Evolutionary conservation across 441 rosid species (phyloP).

Genomic region (Sinapis alba): DNA sequence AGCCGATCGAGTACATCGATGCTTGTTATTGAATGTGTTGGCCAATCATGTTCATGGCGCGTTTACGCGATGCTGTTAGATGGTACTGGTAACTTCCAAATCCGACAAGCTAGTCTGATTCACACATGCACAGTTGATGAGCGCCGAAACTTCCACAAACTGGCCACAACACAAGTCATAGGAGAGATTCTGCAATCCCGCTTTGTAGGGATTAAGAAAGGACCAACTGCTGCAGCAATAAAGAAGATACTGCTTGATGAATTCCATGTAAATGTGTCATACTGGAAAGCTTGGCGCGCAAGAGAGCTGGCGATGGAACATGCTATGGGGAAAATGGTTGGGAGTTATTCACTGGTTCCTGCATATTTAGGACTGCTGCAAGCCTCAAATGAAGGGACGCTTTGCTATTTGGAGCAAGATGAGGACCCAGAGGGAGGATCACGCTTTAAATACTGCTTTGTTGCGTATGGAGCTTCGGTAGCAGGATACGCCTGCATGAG

Average conservation of each 20-base stretch:
- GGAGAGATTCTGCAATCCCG: no score
- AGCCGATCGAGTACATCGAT: not conserved
- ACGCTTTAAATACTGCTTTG: not conserved
- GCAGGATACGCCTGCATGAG: not conserved
- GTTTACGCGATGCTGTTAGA: not conserved
- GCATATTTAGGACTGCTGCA: not conserved
- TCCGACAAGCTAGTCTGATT: no score
- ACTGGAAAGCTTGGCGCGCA: not conserved
- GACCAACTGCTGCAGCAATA: not conserved
- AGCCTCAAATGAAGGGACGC: no score
- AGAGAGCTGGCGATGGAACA: not conserved
- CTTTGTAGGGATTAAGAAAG: no score
- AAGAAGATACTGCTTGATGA: not conserved
- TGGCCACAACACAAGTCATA: no score
- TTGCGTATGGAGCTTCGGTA: not conserved
- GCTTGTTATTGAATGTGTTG: not conserved
- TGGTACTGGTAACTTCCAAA: not conserved
- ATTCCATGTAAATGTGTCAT: not conserved
- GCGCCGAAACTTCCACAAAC: no score
- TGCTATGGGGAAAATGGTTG: not conserved
- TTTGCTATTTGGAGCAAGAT: no score
- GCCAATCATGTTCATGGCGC: not conserved
- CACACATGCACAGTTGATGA: no score
- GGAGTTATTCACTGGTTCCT: not conserved
- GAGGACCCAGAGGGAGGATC: not conserved